These are phyloP conservation scores for Penicillium occitanis DNA, from an alignment of 2,329 filamentous ascomycete species.

Conservation along the genomic window DNA sequence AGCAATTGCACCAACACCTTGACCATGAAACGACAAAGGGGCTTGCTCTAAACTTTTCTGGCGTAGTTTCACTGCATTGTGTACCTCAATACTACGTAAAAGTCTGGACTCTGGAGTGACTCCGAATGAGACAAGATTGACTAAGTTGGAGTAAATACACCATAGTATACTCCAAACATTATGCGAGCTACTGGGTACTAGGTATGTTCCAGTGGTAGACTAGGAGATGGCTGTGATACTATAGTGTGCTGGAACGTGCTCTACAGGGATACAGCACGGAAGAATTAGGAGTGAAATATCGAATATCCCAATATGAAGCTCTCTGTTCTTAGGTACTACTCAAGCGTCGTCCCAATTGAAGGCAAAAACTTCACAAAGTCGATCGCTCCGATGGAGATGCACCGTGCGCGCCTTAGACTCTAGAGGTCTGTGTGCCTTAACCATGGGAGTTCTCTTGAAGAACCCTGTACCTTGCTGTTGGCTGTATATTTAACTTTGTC, in stretches of 20 bases:
- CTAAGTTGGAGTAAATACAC: neutral
- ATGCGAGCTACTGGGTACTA: neutral
- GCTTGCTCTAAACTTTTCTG: neutral
- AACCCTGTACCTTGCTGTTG: neutral
- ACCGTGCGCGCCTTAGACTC: neutral
- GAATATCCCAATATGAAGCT: neutral
- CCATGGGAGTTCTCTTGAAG: neutral
- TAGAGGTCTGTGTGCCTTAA: neutral
- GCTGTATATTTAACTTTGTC: neutral
- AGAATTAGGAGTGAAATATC: neutral
- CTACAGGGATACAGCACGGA: neutral
- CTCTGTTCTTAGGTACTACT: neutral
- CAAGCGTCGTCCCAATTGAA: neutral
- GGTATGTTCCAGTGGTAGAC: neutral
- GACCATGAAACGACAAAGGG: neutral
- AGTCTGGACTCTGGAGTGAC: neutral
- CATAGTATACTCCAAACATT: neutral
- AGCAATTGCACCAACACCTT: neutral
- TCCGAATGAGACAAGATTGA: neutral
- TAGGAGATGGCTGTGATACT: neutral
- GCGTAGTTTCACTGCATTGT: neutral
- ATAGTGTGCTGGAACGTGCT: neutral
- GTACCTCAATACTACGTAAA: neutral
- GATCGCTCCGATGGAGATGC: neutral
- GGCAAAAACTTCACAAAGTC: neutral